A percentile compares a stretch with the other conserved stretches of the same genome.
Conservation (phyloP, 805 yeast species). For the Cyberlindnera misumaiensis region DNA sequence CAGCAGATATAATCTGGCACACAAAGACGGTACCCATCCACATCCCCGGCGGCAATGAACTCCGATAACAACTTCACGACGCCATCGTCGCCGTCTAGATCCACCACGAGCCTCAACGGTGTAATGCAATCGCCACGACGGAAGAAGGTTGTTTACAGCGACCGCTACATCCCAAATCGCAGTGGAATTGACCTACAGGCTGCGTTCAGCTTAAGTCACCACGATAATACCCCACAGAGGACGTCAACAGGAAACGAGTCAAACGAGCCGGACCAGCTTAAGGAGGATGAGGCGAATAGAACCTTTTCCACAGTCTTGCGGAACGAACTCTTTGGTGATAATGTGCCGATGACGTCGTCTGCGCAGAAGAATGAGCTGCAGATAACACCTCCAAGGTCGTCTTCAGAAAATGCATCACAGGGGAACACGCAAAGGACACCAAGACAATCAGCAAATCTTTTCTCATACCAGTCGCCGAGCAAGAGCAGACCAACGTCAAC, state of each 20-base stretch:
- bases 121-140: conserved; percentile 26
- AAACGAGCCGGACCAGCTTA: conserved; percentile 56
- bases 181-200: conserved; percentile 85
- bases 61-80: conserved; percentile 17
- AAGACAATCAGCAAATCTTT: conserved; percentile 44
- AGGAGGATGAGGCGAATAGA: conserved; percentile 77
- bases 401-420: conserved; percentile 13
- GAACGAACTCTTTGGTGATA: conserved; percentile 88
- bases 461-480: conserved; percentile 70
- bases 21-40: too few species aligned
- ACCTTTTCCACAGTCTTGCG: conserved; percentile 82
- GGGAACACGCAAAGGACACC: conserved; percentile 28
- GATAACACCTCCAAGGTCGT: conserved; percentile 28
- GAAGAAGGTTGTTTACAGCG: conserved; percentile 54
- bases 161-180: conserved; percentile 82
- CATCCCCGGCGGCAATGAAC: not conserved
- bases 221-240: conserved; percentile 13
- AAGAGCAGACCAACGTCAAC: conserved; percentile 54
- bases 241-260: conserved; percentile 23
- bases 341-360: conserved; percentile 34
- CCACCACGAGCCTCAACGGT: conserved; percentile 18
- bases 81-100: conserved; percentile 26
- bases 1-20: too few species aligned
- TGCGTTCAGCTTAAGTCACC: conserved; percentile 35
- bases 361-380: conserved; percentile 14